A percentile compares a stretch with the other conserved stretches of the same genome.
Conservation (phyloP, 805 yeast genomes). For the Jamesozyma gamospora region DNA sequence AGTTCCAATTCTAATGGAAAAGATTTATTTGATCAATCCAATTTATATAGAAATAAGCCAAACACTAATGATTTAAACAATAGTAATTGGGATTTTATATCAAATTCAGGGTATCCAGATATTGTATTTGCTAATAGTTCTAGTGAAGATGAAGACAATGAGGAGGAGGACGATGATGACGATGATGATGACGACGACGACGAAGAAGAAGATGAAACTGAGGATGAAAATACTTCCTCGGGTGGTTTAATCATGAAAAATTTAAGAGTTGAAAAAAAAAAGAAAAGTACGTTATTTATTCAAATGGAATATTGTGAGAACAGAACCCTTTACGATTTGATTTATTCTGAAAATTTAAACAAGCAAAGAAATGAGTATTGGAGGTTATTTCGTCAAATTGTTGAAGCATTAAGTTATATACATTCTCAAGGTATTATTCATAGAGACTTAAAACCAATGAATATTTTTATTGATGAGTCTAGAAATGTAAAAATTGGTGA, state of each 20-base stretch:
- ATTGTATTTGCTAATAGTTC: constrained; percentile 41
- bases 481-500: constrained; percentile 92
- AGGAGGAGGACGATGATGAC: constrained; percentile 5
- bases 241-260: not conserved
- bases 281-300: constrained; percentile 67
- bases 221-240: constrained; percentile 4
- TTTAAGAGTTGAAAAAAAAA: not conserved
- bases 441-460: constrained; percentile 90
- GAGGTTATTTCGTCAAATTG: constrained; percentile 76
- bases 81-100: constrained; percentile 53
- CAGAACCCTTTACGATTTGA: constrained; percentile 75
- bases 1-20: constrained; percentile 7
- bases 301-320: constrained; percentile 99
- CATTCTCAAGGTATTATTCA: constrained; percentile 93
- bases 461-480: constrained; percentile 85
- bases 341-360: constrained; percentile 62
- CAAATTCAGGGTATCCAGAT: constrained; percentile 41
- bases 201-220: constrained; percentile 2
- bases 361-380: constrained; percentile 72
- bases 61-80: constrained; percentile 11
- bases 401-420: constrained; percentile 84
- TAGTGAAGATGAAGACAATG: constrained; percentile 10
- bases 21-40: constrained; percentile 21
- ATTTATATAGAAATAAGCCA: constrained; percentile 26
- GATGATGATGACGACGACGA: constrained; percentile 2